Base-by-base conservation (phyloP, 805 yeast species). In the Ogataea saltuana region DNA sequence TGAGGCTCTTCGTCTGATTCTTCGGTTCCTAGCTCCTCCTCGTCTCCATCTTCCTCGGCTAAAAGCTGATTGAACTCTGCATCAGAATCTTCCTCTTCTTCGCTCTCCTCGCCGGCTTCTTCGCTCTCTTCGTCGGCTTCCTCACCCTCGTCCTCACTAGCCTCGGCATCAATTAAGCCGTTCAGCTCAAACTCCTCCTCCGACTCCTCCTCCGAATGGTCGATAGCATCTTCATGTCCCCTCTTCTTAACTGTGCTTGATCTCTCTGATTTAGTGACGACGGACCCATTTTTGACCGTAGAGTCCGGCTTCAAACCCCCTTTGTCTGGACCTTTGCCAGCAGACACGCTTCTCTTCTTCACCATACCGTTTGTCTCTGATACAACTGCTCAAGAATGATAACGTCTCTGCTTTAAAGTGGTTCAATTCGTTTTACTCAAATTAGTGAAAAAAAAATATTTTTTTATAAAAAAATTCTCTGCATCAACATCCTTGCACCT, bases 11-110 rank as follows among this genome's bases (percentile, higher is more conserved):
- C 71, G 16, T 67, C 61, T 44, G 46, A 64, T 22, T 58, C 58
- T 4, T 60, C 61, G 29, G 46, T 56, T 6, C 78, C 86, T 30
- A 83, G 59, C 50, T 82, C 88, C 8, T 58, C 64, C 23, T 59
- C 70, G 2, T 65, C 74, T 19, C 64, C 63, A 6, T 48, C 64
- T 16, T 29, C 34, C 21, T 38, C 35, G 19, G 13, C 32, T 29
- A 23, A 11, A 23, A 23, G 26, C n/a, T 52, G 55, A 7, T n/a
- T 15, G 32, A 20, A 15, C n/a, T 15, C 20, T 1, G 50, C 60
- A n/a, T 35, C 54, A 2, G 36, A 51, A 18, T 44, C 53, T 2
- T 49, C 56, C 9, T 13, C 28, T 25, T 25, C 28, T 10, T 48
- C 54, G n/a, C 45, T 58, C 17, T 45, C 52, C 11, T 58, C 57